Evolutionary conservation across 1,284 basidiomycete genomes (phyloP).

Genomic region (Vanrija sp.): DNA sequence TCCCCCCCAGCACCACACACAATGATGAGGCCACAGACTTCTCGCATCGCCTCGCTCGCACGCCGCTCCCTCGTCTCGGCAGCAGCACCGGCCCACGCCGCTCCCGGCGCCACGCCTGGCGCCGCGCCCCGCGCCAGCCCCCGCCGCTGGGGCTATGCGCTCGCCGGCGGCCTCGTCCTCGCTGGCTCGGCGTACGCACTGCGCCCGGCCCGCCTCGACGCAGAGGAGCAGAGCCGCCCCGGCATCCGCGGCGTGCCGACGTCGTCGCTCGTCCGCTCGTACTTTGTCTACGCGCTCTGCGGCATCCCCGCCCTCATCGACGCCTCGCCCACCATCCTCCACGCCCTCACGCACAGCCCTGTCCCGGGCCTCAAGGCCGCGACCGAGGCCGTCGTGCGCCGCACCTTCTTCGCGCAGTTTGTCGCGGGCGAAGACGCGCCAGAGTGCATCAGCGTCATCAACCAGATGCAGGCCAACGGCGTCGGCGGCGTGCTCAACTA

Average conservation of each 20-base stretch:
- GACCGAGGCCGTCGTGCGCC: slow-evolving; percentile 66
- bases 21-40: too few species aligned
- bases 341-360: slow-evolving; percentile 53
- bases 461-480: slow-evolving; percentile 60
- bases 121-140: background rate
- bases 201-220: background rate
- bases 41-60: too few species aligned
- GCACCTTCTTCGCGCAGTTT: slow-evolving; percentile 81
- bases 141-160: background rate
- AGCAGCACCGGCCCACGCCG: background rate
- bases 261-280: slow-evolving; percentile 59
- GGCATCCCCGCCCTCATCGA: slow-evolving; percentile 75
- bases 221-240: slow-evolving; percentile 1
- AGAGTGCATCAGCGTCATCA: slow-evolving; percentile 63
- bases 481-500: slow-evolving; percentile 79
- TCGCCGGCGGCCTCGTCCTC: background rate
- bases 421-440: slow-evolving; percentile 80
- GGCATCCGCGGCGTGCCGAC: slow-evolving; percentile 18
- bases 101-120: background rate
- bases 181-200: background rate
- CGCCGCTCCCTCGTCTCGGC: too few species aligned
- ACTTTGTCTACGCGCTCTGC: slow-evolving; percentile 75
- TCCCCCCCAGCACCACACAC: too few species aligned
- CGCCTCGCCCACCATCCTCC: slow-evolving; percentile 66
- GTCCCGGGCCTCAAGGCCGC: slow-evolving; percentile 65